These are phyloP conservation scores for Monosporascus sp. DNA, from an alignment of 2,329 filamentous ascomycete species.

Conservation along the genomic window DNA sequence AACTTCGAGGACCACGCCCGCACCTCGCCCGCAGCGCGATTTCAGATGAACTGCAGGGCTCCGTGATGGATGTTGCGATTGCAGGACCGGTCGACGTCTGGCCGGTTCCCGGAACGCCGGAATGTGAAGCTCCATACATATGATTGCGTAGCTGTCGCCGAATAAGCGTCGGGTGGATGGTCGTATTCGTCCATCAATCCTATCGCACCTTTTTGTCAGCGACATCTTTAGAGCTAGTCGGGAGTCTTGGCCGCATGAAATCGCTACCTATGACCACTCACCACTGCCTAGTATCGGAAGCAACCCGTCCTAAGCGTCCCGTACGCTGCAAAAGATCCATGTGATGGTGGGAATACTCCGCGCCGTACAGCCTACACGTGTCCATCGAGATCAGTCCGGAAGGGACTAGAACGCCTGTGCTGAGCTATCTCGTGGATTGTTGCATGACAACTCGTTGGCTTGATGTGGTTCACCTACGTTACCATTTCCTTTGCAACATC, in stretches of 20 bases:
- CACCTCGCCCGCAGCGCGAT: background rate
- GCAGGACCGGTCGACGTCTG: background rate
- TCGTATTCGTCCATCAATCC: background rate
- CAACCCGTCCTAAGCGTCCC: background rate
- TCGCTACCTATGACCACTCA: background rate
- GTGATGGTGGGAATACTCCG: background rate
- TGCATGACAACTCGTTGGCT: background rate
- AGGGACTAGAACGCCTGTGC: background rate
- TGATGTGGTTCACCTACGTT: background rate
- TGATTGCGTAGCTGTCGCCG: background rate
- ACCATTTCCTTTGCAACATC: background rate
- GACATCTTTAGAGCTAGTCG: background rate
- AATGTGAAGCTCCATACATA: background rate
- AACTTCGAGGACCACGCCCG: background rate
- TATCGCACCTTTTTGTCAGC: background rate
- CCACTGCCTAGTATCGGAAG: too few species aligned
- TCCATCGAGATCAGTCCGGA: background rate
- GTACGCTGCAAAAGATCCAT: background rate
- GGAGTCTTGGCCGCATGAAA: background rate
- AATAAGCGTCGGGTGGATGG: background rate
- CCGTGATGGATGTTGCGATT: background rate
- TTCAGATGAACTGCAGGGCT: background rate
- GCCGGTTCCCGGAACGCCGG: background rate
- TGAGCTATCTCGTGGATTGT: background rate
- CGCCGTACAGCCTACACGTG: background rate